Base-by-base conservation (phyloP, 371 early-diverging fungal genomes). In the Mucor plumbeus region DNA sequence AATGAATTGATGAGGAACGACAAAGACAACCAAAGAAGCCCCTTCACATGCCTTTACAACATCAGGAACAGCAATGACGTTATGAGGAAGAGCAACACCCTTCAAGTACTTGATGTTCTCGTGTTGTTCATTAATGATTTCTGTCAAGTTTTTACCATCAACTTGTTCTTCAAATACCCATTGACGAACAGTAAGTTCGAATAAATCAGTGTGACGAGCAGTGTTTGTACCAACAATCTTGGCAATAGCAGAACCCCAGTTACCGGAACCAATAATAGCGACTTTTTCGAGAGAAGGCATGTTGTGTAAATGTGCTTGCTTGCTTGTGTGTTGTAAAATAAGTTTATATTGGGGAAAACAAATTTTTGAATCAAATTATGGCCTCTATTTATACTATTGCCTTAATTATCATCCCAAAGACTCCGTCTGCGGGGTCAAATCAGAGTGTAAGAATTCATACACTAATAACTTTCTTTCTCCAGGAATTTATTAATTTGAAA, bases 201-300 rank as follows among this genome's bases (percentile, higher is more conserved):
- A 94, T 47, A 70, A 74, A 50, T 87, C 85, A 17, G 80, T 68
- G 57, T 84, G 80, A 56, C 78, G 75, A 50, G 63, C 59, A 8
- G 95, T 92, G 78, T 98, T 99, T 69, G 83, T 75, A 35, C 94
- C 99, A 47, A 97, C 83, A 54, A 99, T 91, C 77, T 92, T 93
- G 47, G 98, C 95, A 63, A 97, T 94, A 17, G 95, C 92, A n/a
- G 96, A 94, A 65, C 99, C 99, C 97, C 96, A 97, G 85, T 97
- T 97, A 65, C 97, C 97, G 7, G 94, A 93, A 43, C 97, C 97
- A 55, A 96, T 94, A 55, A 56, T 56, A 56, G 56, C 56, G 56
- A 56, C 56, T 56, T 56, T 56, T 56, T 56, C 56, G 36, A 56
- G 56, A 56, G 56, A 33, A 56, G 56, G 56, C 56, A 56, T 56